A percentile compares a stretch with the other conserved stretches of the same genome.
These are phyloP conservation scores for Afroboletus lepidellus DNA, from an alignment of 1,284 basidiomycete species.

Conservation along the genomic window DNA sequence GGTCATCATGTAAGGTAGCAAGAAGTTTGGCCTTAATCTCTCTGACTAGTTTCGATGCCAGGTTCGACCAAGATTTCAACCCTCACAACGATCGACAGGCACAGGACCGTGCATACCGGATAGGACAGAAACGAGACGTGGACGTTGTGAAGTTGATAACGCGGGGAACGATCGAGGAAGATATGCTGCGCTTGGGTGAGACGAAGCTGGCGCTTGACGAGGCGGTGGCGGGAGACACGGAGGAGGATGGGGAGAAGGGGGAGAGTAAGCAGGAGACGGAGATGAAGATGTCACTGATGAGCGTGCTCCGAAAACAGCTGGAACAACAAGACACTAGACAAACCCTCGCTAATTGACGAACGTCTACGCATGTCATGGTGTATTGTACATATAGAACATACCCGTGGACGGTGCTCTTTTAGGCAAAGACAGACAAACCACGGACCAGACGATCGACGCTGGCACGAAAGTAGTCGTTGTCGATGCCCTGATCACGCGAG, in stretches of 20 bases:
- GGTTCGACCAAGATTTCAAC: conserved; percentile 98
- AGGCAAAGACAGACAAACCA: conserved; percentile 61
- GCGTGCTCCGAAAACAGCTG: conserved; percentile 71
- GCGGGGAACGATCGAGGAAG: conserved; percentile 92
- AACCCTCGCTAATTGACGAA: conserved; percentile 9
- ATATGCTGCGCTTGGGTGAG: conserved; percentile 87
- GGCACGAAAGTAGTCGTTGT: conserved; percentile 87
- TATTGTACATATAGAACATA: conserved; percentile 28
- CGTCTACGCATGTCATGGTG: conserved; percentile 9
- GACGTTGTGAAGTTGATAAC: conserved; percentile 94
- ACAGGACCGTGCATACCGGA: conserved; percentile 97
- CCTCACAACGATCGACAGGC: conserved; percentile 93
- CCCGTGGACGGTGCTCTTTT: conserved; percentile 20
- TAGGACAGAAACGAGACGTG: conserved; percentile 90
- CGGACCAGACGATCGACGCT: conserved; percentile 79
- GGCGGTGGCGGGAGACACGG: conserved; percentile 80
- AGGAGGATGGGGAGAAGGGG: conserved; percentile 52
- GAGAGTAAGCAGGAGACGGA: conserved; percentile 72
- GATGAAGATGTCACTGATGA: conserved; percentile 81
- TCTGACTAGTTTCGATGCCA: conserved; percentile 27
- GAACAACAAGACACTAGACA: conserved; percentile 31
- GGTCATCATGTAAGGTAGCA: conserved; percentile 72
- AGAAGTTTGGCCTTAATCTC: not conserved
- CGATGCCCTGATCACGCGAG: conserved; percentile 77
- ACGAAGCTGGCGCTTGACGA: conserved; percentile 91